Base-by-base conservation (phyloP, 2,329 filamentous ascomycete species). In the Pyrenochaeta sp. region DNA sequence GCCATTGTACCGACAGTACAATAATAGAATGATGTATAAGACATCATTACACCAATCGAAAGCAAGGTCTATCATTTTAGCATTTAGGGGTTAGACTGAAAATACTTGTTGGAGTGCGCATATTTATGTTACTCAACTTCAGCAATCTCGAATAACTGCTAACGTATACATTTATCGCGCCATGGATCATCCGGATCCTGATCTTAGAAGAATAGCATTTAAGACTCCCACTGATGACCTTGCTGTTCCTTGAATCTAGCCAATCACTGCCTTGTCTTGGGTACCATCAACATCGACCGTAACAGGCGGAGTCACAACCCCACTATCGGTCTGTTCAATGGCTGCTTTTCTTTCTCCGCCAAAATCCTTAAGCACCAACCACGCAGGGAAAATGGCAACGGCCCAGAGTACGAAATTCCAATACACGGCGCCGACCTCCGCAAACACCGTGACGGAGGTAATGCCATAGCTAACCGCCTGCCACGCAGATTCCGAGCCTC, bases 391-490 rank as follows among this genome's bases (percentile, higher is more conserved):
- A 10, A 92, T 78, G 0, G 89, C 82, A 0, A 90, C 63, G 0
- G 79, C 89, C 88, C 89, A 92, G 0, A 92, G 78, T 0, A 79
- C 85, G 70, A 91, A 91, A 67, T 91, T 92, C 66, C 91, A 78
- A 69, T 92, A 92, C 0, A 91, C 82, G 15, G 82, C 87, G 2
- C 89, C 90, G 2, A 90, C 83, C 49, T 88, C 79, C 1, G 85
- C 88, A 72, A 92, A 88, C 5, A 90, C 72, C 0, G 80, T 77
- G 9, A 91, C 64, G 2, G 86, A 88, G 8, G 84, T 85, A 0
- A 91, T 74, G 0, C 90, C 90, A 58, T 92, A 92, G 67, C 88
- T 90, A 15, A 92, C 77, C 6, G 89, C 90, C 71, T 92, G 90
- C 78, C 88, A 89, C 0, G 88, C 90, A 1, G 88, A 91, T 75